Evolutionary conservation across 2,329 filamentous ascomycete species (phyloP).

Genomic region (Piedraia hortae): DNA sequence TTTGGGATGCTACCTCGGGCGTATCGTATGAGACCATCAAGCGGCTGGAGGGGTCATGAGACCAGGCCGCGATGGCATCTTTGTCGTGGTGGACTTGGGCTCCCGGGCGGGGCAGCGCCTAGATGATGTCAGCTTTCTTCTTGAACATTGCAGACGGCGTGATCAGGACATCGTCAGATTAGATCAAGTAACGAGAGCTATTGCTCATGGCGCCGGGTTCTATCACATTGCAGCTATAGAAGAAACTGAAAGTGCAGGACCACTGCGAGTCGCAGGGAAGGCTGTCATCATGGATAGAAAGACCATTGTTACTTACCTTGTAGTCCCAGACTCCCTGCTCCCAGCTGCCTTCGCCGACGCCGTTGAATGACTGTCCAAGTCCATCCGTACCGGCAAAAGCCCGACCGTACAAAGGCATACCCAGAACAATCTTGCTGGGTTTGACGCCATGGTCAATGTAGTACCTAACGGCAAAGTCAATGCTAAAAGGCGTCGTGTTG

Average conservation of each 20-base stretch:
- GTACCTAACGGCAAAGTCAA: slow-evolving; percentile 37
- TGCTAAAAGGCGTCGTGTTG: slow-evolving; percentile 49
- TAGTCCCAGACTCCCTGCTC: slow-evolving; percentile 71
- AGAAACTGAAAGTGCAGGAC: no score
- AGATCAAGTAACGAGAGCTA: slow-evolving; percentile 14
- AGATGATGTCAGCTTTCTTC: not conserved
- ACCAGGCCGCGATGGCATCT: slow-evolving; percentile 43
- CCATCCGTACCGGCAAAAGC: slow-evolving; percentile 59
- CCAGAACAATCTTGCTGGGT: slow-evolving; percentile 50
- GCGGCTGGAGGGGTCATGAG: slow-evolving; percentile 34
- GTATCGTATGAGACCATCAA: slow-evolving; percentile 57
- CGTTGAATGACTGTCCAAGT: slow-evolving; percentile 37
- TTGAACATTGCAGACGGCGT: not conserved
- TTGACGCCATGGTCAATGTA: slow-evolving; percentile 37
- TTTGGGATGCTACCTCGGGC: slow-evolving; percentile 34
- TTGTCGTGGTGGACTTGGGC: slow-evolving; percentile 36
- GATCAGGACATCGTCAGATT: slow-evolving; percentile 10
- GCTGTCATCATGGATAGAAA: no score
- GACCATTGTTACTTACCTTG: slow-evolving; percentile 23
- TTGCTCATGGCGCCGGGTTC: slow-evolving; percentile 6
- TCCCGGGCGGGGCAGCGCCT: slow-evolving; percentile 40
- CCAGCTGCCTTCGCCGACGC: slow-evolving; percentile 56
- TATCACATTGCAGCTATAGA: no score
- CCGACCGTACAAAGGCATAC: slow-evolving; percentile 80
- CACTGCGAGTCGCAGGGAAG: no score